Percentiles rank a stretch among this genome's conserved stretches.
These are phyloP conservation scores for Anthracocystis walkeri DNA, from an alignment of 1,284 basidiomycete genomes.

Conservation along the genomic window DNA sequence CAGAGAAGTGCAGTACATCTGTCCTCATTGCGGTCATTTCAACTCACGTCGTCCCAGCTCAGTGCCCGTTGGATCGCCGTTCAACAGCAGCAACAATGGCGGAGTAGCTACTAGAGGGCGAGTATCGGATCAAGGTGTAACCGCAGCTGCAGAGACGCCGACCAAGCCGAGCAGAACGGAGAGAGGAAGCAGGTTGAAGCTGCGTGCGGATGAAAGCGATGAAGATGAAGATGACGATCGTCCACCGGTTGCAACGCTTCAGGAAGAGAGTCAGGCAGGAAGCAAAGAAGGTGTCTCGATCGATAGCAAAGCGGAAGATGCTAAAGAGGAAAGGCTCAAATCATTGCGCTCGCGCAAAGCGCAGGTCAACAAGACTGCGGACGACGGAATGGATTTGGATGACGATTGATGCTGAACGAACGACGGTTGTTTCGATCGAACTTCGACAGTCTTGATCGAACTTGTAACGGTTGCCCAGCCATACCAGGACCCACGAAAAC, in stretches of 20 bases:
- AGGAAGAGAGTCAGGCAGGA: slow-evolving; percentile 15
- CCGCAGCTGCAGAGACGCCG: slow-evolving; percentile 23
- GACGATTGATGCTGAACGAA: slow-evolving; percentile 26
- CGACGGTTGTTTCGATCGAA: no score
- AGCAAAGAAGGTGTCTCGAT: slow-evolving; percentile 7
- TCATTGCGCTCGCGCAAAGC: slow-evolving; percentile 35
- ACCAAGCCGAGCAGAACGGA: slow-evolving; percentile 22
- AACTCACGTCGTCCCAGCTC: slow-evolving; percentile 72
- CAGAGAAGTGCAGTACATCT: slow-evolving; percentile 85
- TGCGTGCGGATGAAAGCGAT: slow-evolving; percentile 28
- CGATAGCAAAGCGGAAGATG: slow-evolving; percentile 11
- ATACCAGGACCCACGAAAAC: no score
- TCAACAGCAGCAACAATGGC: slow-evolving; percentile 23
- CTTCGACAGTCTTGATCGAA: no score
- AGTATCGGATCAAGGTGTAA: neutral
- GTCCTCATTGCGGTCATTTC: slow-evolving; percentile 80
- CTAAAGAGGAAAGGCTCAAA: slow-evolving; percentile 10
- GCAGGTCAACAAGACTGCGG: neutral
- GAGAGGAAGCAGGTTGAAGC: slow-evolving; percentile 26
- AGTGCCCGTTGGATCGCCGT: slow-evolving; percentile 65
- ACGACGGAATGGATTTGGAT: slow-evolving; percentile 43
- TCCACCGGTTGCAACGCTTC: slow-evolving; percentile 27
- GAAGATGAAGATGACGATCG: slow-evolving; percentile 28
- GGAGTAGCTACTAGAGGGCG: neutral
- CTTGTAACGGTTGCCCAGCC: no score